A percentile compares a stretch with the other conserved stretches of the same genome.
phyloP scores from a whole-genome alignment of 2,329 filamentous ascomycete species.

The Fusarium continuum region DNA sequence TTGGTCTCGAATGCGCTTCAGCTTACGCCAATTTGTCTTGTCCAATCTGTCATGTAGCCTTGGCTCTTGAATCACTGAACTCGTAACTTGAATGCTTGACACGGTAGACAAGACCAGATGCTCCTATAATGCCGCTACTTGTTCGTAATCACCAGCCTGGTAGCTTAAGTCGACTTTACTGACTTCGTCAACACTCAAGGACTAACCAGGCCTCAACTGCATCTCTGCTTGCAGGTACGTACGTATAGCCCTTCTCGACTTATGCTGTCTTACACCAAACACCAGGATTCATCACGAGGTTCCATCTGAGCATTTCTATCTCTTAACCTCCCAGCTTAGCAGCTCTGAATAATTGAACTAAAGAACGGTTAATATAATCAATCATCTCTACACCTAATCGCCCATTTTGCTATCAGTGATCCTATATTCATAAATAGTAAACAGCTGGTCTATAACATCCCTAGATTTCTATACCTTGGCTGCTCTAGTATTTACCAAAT shows the following conservation, averaged over 20 bases:
- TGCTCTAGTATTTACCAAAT: background rate
- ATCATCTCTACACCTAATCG: constrained; percentile 5
- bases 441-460: too few species aligned
- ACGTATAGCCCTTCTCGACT: background rate
- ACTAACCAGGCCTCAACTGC: background rate
- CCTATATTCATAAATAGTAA: too few species aligned
- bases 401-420: background rate
- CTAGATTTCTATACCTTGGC: background rate
- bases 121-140: background rate
- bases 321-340: background rate
- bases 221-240: constrained; percentile 2
- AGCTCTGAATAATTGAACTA: background rate
- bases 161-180: background rate
- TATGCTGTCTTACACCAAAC: background rate
- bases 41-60: background rate
- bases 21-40: background rate
- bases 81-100: background rate
- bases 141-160: background rate
- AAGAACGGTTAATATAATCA: background rate
- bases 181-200: background rate
- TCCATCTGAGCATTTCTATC: background rate
- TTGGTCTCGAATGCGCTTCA: background rate
- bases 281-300: background rate
- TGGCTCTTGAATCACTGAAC: background rate
- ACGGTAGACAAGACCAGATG: too few species aligned